Percentiles rank a stretch among this genome's conserved stretches.
Evolutionary conservation across 2,329 filamentous ascomycete genomes (phyloP).

Genomic region (Phaeosphaeriaceae sp.): DNA sequence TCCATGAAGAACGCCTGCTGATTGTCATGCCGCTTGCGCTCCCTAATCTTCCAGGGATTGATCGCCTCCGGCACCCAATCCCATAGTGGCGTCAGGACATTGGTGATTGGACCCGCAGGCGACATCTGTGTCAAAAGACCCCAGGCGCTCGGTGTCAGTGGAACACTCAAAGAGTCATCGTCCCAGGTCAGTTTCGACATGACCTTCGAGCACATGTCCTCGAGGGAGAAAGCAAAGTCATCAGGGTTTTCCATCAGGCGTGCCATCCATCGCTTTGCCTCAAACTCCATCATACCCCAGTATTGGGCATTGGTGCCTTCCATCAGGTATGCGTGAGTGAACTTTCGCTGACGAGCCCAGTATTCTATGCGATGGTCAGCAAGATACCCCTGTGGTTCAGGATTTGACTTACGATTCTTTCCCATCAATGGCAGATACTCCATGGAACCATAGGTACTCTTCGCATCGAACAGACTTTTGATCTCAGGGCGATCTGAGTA

Average conservation of each 20-base stretch:
- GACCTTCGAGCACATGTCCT: slow-evolving; percentile 66
- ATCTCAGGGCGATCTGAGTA: slow-evolving; percentile 61
- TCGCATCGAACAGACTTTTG: slow-evolving; percentile 61
- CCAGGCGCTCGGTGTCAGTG: slow-evolving; percentile 61
- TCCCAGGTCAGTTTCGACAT: slow-evolving; percentile 64
- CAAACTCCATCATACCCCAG: slow-evolving; percentile 59
- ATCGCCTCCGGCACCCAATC: slow-evolving; percentile 55
- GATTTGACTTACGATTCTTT: slow-evolving; percentile 56
- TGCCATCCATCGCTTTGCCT: slow-evolving; percentile 62
- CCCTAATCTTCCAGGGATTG: slow-evolving; percentile 63
- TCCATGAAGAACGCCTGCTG: slow-evolving; percentile 63
- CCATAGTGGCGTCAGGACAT: slow-evolving; percentile 63
- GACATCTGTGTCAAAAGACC: slow-evolving; percentile 66
- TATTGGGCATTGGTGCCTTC: slow-evolving; percentile 55
- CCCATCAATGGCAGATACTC: slow-evolving; percentile 65
- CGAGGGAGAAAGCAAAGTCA: slow-evolving; percentile 58
- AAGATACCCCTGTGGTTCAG: not conserved
- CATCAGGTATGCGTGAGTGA: slow-evolving; percentile 60
- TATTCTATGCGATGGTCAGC: slow-evolving; percentile 50
- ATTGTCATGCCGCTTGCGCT: slow-evolving; percentile 61
- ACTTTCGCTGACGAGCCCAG: slow-evolving; percentile 62
- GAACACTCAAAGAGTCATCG: slow-evolving; percentile 56
- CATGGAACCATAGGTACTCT: slow-evolving; percentile 63
- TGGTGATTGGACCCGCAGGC: slow-evolving; percentile 64
- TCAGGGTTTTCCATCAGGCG: slow-evolving; percentile 59